Evolutionary conservation across 2,329 filamentous ascomycete species (phyloP).

Genomic region (Neurospora sp.): DNA sequence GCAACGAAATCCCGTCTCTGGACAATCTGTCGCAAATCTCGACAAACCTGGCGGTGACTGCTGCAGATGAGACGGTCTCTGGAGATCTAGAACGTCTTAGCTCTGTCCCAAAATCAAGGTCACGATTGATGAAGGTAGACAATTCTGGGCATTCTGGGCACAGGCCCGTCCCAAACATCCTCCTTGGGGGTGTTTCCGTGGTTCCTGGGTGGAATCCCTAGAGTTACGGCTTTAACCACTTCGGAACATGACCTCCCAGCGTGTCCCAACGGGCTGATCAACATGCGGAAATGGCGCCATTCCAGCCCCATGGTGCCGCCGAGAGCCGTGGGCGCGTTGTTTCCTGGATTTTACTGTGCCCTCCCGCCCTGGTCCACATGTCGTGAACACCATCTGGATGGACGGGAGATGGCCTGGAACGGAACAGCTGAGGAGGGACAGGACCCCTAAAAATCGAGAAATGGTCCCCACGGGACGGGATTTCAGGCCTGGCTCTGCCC

Average conservation of each 20-base stretch:
- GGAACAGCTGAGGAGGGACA: neutral
- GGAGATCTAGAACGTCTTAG: neutral
- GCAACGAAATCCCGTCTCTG: neutral
- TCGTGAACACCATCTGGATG: neutral
- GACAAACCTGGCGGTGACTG: neutral
- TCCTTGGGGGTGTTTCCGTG: neutral
- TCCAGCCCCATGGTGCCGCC: neutral
- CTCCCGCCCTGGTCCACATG: neutral
- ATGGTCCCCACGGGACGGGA: neutral
- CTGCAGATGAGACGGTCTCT: neutral
- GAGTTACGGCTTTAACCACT: neutral
- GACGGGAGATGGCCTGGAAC: neutral
- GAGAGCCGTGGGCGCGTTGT: neutral
- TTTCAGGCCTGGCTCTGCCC: neutral
- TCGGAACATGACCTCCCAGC: neutral
- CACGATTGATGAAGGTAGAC: neutral
- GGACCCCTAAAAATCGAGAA: neutral
- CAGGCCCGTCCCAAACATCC: neutral
- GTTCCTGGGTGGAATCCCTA: neutral
- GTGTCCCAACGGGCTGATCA: neutral
- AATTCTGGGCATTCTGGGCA: neutral
- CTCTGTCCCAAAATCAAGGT: neutral
- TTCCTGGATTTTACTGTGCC: neutral
- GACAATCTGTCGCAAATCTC: neutral
- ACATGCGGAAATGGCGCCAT: neutral